phyloP scores from a whole-genome alignment of 352 stramenopile species.

The Pythium periplocum region DNA sequence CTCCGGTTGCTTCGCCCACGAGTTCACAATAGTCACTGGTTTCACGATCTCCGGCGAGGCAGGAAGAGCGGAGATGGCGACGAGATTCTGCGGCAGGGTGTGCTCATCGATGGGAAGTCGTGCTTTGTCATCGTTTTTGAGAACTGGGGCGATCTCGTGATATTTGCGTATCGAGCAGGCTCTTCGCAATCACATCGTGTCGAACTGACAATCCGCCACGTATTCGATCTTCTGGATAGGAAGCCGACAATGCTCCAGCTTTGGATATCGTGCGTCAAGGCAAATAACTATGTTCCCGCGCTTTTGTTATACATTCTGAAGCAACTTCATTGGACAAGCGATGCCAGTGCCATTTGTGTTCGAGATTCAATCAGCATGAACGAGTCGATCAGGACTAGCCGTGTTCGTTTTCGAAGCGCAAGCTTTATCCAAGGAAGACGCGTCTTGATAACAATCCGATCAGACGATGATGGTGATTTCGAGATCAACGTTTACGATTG shows the following conservation, averaged over 20 bases:
- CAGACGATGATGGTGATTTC: constrained; percentile 38
- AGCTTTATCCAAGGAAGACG: constrained; percentile 31
- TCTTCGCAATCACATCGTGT: constrained; percentile 29
- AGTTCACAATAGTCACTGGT: constrained; percentile 55
- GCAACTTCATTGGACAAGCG: constrained; percentile 20
- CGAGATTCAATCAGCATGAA: background rate
- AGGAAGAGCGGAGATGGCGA: constrained; percentile 67
- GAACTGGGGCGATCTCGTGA: constrained; percentile 71
- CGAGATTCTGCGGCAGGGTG: constrained; percentile 57
- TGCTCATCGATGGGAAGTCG: constrained; percentile 34
- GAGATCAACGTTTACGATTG: constrained; percentile 40
- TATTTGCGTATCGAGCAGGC: constrained; percentile 47
- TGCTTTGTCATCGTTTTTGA: constrained; percentile 60
- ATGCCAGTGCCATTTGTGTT: background rate
- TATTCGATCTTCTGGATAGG: constrained; percentile 27
- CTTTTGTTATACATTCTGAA: constrained; percentile 46
- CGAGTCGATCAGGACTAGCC: background rate
- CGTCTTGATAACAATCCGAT: constrained; percentile 41
- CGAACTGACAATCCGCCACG: constrained; percentile 22
- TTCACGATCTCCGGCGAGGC: constrained; percentile 43
- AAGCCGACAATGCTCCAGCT: constrained; percentile 47
- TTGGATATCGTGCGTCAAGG: constrained; percentile 66
- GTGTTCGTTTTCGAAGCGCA: constrained; percentile 22
- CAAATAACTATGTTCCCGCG: constrained; percentile 48
- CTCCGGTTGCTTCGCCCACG: constrained; percentile 42